Evolutionary conservation across 179 eudicot species (phyloP), one percentile per base, ranked within the genome.

Genomic region (Nepenthes alata): DNA sequence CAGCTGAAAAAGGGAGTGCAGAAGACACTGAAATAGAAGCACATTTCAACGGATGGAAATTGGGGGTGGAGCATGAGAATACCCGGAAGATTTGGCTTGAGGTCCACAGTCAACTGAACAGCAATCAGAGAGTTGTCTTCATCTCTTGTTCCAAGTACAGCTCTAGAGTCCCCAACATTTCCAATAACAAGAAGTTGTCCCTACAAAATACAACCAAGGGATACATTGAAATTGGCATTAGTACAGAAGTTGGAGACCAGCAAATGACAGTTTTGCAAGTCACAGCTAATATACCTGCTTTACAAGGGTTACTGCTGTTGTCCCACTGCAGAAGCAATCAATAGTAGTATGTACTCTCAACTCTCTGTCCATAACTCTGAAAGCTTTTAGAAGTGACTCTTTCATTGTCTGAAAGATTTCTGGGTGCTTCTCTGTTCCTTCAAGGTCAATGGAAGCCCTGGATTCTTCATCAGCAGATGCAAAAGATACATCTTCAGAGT

Each of bases 21-120:
- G 6, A 8, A 49, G 4, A 6, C 53, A 10, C 12, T 11, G 25
- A 10, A 49, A 49, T 3, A 49, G 11, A 49, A 49, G 13, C 53
- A 49, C 53, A 49, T 3, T 49, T 3, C 11, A 6, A 49, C 11
- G 14, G 4, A 49, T 49, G 11, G 14, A 53, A 50, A 37, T 35
- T 11, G 61, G 25, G 6, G 47, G 37, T 54, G 44, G 38, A 56
- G 9, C 10, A 56, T 4, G 14, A 56, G 53, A 16, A 35, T 63
- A 91, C 98, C 87, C 54, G 98, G 98, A 71, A 91, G 87, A 71
- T 91, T 91, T 15, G 98, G 96, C 77, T 88, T 91, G 73, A 93
- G 72, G 77, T 93, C 98, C 56, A 75, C 76, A 7, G 98, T 93
- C 80, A 93, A 66, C 68, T 84, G 98, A 62, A 81, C 77, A 61